Conservation (phyloP, 2,329 filamentous ascomycete species). For the Tothia fuscella region DNA sequence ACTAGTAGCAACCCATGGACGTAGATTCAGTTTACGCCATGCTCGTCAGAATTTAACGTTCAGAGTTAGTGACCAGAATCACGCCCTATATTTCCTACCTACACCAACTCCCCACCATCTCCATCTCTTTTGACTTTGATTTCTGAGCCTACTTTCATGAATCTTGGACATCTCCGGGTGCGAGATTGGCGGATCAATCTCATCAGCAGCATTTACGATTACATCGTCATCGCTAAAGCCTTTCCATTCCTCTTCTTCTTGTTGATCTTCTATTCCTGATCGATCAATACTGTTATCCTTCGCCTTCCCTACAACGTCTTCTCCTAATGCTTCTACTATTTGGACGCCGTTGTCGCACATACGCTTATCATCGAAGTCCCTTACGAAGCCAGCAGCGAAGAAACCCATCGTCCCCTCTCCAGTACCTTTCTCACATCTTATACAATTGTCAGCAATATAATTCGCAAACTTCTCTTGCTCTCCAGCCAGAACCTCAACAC, state of each 20-base stretch:
- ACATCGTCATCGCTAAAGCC: conserved; percentile 9
- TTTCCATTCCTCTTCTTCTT: conserved; percentile 7
- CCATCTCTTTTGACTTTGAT: background rate
- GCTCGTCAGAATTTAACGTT: too few relatives aligned
- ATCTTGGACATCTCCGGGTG: too few relatives aligned
- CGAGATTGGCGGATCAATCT: background rate
- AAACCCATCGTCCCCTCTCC: conserved; percentile 85
- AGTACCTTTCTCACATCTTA: conserved; percentile 71
- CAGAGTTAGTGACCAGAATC: too few relatives aligned
- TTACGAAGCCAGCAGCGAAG: conserved; percentile 71
- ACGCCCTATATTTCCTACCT: too few relatives aligned
- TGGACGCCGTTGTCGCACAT: too few relatives aligned
- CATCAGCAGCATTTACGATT: background rate
- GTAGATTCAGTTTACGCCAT: too few relatives aligned
- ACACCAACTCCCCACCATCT: background rate
- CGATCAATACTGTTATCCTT: background rate
- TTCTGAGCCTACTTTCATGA: background rate
- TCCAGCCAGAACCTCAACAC: background rate
- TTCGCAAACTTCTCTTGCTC: conserved; percentile 26
- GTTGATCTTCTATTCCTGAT: background rate
- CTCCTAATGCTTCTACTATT: background rate
- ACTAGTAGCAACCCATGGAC: too few relatives aligned
- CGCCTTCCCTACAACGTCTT: background rate
- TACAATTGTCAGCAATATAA: conserved; percentile 56
- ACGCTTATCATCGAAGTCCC: too few relatives aligned